phyloP scores from a whole-genome alignment of 306 rosid genomes.

The Citrullus colocynthis region DNA sequence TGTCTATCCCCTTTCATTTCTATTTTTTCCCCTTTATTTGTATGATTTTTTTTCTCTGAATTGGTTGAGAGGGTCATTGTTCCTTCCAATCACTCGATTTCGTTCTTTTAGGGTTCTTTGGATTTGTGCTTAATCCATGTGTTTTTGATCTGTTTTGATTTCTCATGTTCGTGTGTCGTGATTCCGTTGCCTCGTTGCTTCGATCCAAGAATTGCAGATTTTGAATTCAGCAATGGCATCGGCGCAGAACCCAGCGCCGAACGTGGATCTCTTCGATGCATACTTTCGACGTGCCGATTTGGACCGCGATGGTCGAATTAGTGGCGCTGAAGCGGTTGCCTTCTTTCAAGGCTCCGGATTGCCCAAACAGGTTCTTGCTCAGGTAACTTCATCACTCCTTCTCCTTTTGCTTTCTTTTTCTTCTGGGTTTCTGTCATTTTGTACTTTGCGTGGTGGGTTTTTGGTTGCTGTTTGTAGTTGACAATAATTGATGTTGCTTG shows the following conservation, averaged over 20 bases:
- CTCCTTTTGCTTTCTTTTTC: not conserved
- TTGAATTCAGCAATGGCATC: slow-evolving; percentile 51
- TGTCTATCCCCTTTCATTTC: not conserved
- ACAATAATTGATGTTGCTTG: not conserved
- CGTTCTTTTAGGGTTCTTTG: slow-evolving; percentile 9
- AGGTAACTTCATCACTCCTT: slow-evolving; percentile 31
- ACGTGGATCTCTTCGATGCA: slow-evolving; percentile 94
- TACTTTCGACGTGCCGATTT: slow-evolving; percentile 91
- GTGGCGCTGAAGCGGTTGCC: slow-evolving; percentile 82
- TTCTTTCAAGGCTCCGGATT: slow-evolving; percentile 95
- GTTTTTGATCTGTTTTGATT: slow-evolving; percentile 1
- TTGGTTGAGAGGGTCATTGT: not conserved
- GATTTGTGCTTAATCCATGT: slow-evolving; percentile 7
- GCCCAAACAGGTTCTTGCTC: slow-evolving; percentile 73
- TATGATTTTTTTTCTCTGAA: not conserved
- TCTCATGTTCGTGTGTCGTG: slow-evolving; percentile 1
- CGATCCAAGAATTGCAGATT: slow-evolving; percentile 35
- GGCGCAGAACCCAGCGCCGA: slow-evolving; percentile 46
- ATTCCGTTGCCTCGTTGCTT: slow-evolving; percentile 15
- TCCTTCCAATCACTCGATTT: not conserved
- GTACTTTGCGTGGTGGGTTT: not conserved
- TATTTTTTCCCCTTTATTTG: not conserved
- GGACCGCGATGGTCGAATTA: slow-evolving; percentile 95
- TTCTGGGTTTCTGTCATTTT: not conserved
- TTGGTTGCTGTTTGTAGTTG: not conserved